These are phyloP conservation scores for Pythium vanterpoolii DNA, from an alignment of 352 stramenopile genomes.

Conservation along the genomic window DNA sequence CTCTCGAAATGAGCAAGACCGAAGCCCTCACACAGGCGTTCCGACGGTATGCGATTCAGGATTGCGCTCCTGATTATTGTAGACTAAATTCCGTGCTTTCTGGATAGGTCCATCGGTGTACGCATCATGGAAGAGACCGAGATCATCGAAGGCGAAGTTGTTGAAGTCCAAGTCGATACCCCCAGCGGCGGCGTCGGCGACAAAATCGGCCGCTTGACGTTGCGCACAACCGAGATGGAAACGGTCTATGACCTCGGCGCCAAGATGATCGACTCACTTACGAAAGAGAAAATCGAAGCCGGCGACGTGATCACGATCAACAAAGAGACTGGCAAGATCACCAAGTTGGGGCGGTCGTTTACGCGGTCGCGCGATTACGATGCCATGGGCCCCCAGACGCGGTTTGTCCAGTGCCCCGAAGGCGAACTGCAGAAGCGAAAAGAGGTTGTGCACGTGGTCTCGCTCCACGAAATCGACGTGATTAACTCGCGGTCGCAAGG, in stretches of 20 bases:
- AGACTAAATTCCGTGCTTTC: too few relatives aligned
- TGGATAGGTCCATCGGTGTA: conserved; percentile 90
- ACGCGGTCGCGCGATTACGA: conserved; percentile 98
- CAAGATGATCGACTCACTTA: conserved; percentile 99
- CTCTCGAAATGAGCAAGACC: conserved; percentile 99
- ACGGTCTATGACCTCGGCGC: conserved; percentile 99
- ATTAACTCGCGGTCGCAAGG: conserved; percentile 99
- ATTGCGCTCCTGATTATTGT: too few relatives aligned
- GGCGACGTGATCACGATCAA: conserved; percentile 99
- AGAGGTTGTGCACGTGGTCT: conserved; percentile 97
- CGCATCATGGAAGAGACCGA: conserved; percentile 99
- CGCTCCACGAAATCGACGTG: conserved; percentile 99
- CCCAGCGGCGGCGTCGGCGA: conserved; percentile 70
- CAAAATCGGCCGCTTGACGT: conserved; percentile 92
- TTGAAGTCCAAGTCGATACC: conserved; percentile 98
- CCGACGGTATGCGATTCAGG: conserved; percentile 56
- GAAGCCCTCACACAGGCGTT: conserved; percentile 99
- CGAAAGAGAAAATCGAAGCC: conserved; percentile 98
- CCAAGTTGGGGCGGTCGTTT: conserved; percentile 97
- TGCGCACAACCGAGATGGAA: conserved; percentile 99
- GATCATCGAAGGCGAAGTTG: conserved; percentile 99
- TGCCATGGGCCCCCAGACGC: conserved; percentile 93
- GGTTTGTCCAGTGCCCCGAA: conserved; percentile 90
- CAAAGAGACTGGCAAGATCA: conserved; percentile 98
- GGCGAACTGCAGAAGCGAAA: conserved; percentile 99